These are phyloP conservation scores for Hyaloscypha bicolor DNA, from an alignment of 495 filamentous ascomycete genomes.

Conservation along the genomic window DNA sequence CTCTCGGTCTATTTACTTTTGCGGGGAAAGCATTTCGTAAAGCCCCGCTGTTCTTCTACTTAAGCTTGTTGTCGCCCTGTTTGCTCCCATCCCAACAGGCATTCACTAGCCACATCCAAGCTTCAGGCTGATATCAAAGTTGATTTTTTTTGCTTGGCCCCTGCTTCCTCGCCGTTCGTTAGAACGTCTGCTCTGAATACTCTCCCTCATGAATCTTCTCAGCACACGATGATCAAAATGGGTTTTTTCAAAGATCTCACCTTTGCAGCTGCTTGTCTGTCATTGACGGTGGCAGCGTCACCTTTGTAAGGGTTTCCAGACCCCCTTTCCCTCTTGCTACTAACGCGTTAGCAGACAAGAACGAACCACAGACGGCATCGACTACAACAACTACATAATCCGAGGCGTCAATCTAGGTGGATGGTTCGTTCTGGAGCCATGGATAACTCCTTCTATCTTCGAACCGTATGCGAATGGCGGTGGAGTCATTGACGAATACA, in stretches of 20 bases:
- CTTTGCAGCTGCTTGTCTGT: constrained; percentile 15
- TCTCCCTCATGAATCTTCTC: neutral
- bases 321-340: neutral
- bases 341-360: constrained; percentile 15
- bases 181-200: neutral
- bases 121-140: constrained; percentile 1
- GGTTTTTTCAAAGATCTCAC: constrained; percentile 21
- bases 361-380: constrained; percentile 26
- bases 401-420: constrained; percentile 61
- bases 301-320: constrained; percentile 23
- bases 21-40: neutral
- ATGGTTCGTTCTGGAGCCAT: constrained; percentile 58
- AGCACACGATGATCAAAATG: constrained; percentile 20
- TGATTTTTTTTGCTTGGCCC: neutral
- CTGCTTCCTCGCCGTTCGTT: neutral
- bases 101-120: neutral
- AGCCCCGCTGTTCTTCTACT: neutral
- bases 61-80: neutral
- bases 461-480: constrained; percentile 41
- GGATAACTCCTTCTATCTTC: constrained; percentile 70
- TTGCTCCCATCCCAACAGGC: neutral
- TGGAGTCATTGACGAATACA: constrained; percentile 65
- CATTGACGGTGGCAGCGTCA: constrained; percentile 4
- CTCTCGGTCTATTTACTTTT: neutral
- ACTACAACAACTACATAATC: constrained; percentile 49